Percentiles rank a stretch among this genome's conserved stretches.
Evolutionary conservation across 116 monocot genomes (phyloP).

Genomic region (Dioscorea cayenensis): DNA sequence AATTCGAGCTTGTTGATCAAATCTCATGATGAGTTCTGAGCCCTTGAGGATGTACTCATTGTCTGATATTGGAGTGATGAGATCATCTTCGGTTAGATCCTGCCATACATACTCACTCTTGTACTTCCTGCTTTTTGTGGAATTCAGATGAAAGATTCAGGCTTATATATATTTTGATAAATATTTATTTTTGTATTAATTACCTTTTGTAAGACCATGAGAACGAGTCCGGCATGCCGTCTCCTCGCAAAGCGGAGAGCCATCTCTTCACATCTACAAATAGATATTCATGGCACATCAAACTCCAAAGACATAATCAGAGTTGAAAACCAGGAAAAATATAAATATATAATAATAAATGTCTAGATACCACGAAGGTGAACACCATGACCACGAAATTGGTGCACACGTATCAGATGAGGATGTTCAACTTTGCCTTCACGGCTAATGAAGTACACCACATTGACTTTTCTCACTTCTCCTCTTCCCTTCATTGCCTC

Average conservation of each 20-base stretch:
- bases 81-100: conserved; percentile 50
- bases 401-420: conserved; percentile 40
- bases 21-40: not conserved
- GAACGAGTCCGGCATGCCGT: conserved; percentile 44
- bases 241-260: conserved; percentile 58
- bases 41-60: conserved; percentile 62
- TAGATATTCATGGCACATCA: not conserved
- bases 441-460: conserved; percentile 46
- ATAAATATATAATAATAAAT: too few species aligned
- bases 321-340: not conserved
- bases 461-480: conserved; percentile 28
- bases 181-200: too few species aligned
- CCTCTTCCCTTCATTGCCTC: not conserved
- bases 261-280: conserved; percentile 69
- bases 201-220: conserved; percentile 75
- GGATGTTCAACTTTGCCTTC: conserved; percentile 44
- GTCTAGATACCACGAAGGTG: conserved; percentile 25
- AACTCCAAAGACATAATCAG: not conserved
- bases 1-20: not conserved
- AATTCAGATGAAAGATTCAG: not conserved
- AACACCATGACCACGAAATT: conserved; percentile 19
- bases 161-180: too few species aligned
- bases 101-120: conserved; percentile 58
- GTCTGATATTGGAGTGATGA: conserved; percentile 49
- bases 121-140: conserved; percentile 27